phyloP scores from a whole-genome alignment of 2,329 filamentous ascomycete species.

The Verticillium nonalfalfae region DNA sequence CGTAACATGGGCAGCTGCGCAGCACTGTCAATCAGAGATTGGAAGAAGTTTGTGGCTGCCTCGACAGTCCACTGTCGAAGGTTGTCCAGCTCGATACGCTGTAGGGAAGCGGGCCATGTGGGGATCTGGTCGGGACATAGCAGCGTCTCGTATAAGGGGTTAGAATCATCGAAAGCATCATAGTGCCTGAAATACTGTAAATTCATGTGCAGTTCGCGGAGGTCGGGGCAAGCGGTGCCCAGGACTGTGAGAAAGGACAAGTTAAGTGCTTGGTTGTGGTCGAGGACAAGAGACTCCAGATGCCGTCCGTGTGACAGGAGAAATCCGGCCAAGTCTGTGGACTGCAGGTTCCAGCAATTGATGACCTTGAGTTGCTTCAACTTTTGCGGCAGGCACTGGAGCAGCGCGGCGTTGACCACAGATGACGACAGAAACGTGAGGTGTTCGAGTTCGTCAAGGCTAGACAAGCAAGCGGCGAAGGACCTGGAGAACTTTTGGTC shows the following conservation, averaged over 20 bases:
- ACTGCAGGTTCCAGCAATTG: constrained; percentile 72
- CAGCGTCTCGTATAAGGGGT: constrained; percentile 67
- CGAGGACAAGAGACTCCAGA: constrained; percentile 62
- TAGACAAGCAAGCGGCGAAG: constrained; percentile 40
- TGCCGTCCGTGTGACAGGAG: constrained; percentile 59
- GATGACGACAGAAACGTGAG: constrained; percentile 72
- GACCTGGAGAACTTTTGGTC: constrained; percentile 21
- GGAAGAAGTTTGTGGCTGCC: constrained; percentile 71
- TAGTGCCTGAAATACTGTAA: constrained; percentile 71
- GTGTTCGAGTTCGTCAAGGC: constrained; percentile 56
- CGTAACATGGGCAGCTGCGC: constrained; percentile 60
- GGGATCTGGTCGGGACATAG: constrained; percentile 61
- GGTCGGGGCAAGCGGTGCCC: constrained; percentile 58
- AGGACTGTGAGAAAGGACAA: constrained; percentile 67
- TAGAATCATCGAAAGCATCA: constrained; percentile 60
- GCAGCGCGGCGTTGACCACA: constrained; percentile 59
- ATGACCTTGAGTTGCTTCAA: constrained; percentile 65
- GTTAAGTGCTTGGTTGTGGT: constrained; percentile 74
- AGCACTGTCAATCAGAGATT: constrained; percentile 69
- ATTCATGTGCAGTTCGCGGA: constrained; percentile 70
- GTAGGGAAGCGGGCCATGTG: constrained; percentile 69
- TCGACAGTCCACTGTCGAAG: constrained; percentile 66
- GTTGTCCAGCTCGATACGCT: constrained; percentile 67
- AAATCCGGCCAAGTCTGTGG: constrained; percentile 59
- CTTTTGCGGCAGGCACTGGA: constrained; percentile 61